phyloP scores from a whole-genome alignment of 345 rosid species.

The Rubroshorea leprosula region DNA sequence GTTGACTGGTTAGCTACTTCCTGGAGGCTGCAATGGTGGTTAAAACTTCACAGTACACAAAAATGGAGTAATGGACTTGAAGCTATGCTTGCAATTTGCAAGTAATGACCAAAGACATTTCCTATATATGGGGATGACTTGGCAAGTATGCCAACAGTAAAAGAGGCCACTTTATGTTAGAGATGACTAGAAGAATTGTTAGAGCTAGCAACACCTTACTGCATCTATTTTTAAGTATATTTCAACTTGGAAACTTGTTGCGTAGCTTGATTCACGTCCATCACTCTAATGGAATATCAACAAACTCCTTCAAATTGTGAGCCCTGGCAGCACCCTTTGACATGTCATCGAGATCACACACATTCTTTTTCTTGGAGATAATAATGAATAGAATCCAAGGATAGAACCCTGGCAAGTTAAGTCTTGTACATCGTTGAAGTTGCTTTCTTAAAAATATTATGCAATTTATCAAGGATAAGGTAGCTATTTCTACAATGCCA shows the following conservation, averaged over 20 bases:
- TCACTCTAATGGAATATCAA: constrained; percentile 78
- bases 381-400: no score
- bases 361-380: constrained; percentile 59
- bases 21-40: not conserved
- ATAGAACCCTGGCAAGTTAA: not conserved
- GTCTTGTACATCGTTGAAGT: not conserved
- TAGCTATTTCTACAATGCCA: no score
- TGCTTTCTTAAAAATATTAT: no score
- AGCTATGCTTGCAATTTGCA: not conserved
- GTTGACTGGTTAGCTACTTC: no score
- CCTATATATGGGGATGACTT: no score
- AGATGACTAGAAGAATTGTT: constrained; percentile 52
- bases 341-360: constrained; percentile 45
- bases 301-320: constrained; percentile 61
- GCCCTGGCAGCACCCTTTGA: constrained; percentile 75
- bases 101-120: no score
- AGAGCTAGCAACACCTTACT: constrained; percentile 53
- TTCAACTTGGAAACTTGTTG: constrained; percentile 48
- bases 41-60: not conserved
- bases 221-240: constrained; percentile 67
- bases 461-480: no score
- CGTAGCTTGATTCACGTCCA: constrained; percentile 74
- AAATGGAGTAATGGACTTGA: not conserved
- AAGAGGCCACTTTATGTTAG: not conserved
- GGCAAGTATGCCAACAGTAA: no score